Conservation (phyloP, 2,329 filamentous ascomycete genomes). For the Alternaria sp. region DNA sequence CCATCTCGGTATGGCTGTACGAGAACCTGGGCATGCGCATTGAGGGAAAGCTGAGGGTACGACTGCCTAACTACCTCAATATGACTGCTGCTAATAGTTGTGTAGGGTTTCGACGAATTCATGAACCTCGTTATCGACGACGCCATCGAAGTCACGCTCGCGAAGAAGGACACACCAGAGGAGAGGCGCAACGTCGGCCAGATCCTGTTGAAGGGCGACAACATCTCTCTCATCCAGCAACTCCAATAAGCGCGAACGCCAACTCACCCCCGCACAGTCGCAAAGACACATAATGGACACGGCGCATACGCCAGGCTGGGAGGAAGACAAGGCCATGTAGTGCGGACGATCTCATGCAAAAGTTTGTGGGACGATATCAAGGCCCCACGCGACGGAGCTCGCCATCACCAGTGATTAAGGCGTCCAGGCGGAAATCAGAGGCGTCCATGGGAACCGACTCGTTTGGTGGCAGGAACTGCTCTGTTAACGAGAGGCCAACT, state of each 20-base stretch:
- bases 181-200: conserved; percentile 79
- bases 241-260: conserved; percentile 26
- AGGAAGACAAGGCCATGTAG: background rate
- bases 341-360: conserved; percentile 2
- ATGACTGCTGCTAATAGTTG: conserved; percentile 20
- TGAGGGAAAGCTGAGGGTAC: conserved; percentile 92
- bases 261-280: background rate
- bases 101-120: conserved; percentile 95
- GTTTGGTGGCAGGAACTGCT: conserved; percentile 76
- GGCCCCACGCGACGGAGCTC: conserved; percentile 44
- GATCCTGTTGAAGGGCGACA: conserved; percentile 87
- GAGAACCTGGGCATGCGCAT: conserved; percentile 94
- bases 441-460: conserved; percentile 74
- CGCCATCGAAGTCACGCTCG: conserved; percentile 86
- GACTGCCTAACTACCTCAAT: conserved; percentile 33
- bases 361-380: conserved; percentile 9
- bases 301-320: conserved; percentile 5
- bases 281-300: conserved; percentile 7
- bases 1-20: conserved; percentile 94
- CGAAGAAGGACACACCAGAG: conserved; percentile 81
- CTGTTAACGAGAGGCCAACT: conserved; percentile 82
- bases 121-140: conserved; percentile 99
- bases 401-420: conserved; percentile 76
- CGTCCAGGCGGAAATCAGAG: conserved; percentile 81
- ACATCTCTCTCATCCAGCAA: conserved; percentile 76